Evolutionary conservation across 1,284 basidiomycete species (phyloP), one percentile per base, ranked within the genome.

Genomic region (Termitomyces sp.): DNA sequence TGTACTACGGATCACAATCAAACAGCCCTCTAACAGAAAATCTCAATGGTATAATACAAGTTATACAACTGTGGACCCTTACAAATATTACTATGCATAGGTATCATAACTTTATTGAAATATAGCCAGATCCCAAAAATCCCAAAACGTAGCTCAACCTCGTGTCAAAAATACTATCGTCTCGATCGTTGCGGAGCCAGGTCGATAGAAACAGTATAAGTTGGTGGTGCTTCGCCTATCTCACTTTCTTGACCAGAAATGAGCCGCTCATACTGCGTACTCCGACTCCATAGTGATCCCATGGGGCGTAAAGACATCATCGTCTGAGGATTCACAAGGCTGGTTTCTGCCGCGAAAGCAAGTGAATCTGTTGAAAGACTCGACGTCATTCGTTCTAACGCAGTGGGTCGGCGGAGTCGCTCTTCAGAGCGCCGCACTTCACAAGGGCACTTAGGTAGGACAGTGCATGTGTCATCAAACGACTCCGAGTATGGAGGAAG

Each of bases 401-500:
- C 52, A 59, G 58, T 49, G 51, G 60, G 42, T n/a, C 49, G 56
- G 38, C 34, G 59, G 6, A 39, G 17, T 13, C 53, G 52, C 38
- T 56, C 53, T 34, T 55, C 52, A 31, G 50, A 36, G 36, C 56
- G 59, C 33, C 53, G 55, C 8, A 61, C 58, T 46, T 69, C 67
- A 59, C 82, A 82, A 1, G 77, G 79, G 58, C 81, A 83, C 6
- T 59, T 68, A 3, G 69, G 71, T 2, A 67, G 59, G 26, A 74
- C 66, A 26, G 68, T 61, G 0, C 59, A 57, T 5, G 65, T 59
- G 41, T 73, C 68, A 34, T 76, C 68, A 52, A 75, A 72, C 10
- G 69, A 68, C 52, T 76, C 75, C 2, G 81, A 75, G 61, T 91
- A 90, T 1, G 76, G 80, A 2, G 92, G 91, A 9, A 95, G 82